Evolutionary conservation across 1,139 yeast species (phyloP).

Genomic region (Saccharomyces hybrid): DNA sequence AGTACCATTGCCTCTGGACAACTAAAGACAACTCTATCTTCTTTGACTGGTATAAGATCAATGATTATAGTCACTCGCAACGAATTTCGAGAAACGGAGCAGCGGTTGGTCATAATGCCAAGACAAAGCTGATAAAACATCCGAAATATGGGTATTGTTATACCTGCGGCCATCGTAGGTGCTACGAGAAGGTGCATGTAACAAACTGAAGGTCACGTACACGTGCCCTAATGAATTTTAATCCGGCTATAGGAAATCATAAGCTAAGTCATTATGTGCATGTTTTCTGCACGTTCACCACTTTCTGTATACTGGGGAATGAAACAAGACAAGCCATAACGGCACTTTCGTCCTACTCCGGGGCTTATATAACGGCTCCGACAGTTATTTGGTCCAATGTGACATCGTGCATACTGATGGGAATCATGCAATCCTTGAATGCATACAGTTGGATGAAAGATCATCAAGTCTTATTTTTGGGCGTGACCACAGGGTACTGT

Average conservation of each 20-base stretch:
- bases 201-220: neutral
- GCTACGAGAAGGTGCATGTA: neutral
- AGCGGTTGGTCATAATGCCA: neutral
- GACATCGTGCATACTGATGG: constrained; percentile 69
- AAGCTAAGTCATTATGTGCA: neutral
- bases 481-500: constrained; percentile 78
- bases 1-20: neutral
- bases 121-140: neutral
- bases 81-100: neutral
- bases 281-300: constrained; percentile 10
- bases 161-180: neutral
- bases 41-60: neutral
- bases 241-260: neutral
- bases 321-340: constrained; percentile 29
- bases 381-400: constrained; percentile 82
- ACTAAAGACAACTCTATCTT: neutral
- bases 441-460: constrained; percentile 18
- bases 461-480: constrained; percentile 40
- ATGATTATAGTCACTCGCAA: neutral
- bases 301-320: constrained; percentile 31
- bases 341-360: constrained; percentile 28
- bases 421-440: constrained; percentile 27
- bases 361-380: constrained; percentile 35
- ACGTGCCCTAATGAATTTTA: neutral
- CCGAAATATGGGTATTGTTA: neutral